Evolutionary conservation across 257 asterid genomes (phyloP), one percentile per base, ranked within the genome.

Genomic region (Solanum sejunctum): DNA sequence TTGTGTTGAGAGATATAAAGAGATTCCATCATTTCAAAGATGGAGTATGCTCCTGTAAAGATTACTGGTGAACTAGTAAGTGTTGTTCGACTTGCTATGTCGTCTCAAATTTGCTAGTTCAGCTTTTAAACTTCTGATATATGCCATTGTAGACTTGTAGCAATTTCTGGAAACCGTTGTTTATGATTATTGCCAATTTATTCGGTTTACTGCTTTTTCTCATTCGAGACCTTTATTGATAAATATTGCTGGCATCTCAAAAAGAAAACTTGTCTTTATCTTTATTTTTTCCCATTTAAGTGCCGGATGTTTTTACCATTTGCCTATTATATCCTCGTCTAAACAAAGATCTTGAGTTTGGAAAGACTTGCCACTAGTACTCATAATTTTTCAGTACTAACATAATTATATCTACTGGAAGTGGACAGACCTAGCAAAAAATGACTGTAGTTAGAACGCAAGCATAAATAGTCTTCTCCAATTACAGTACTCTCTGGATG

Each of bases 1-100:
- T 87, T 84, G 86, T 90, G 45, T 80, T 85, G 23, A 82, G 92
- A 83, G 92, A 90, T 87, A 71, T 63, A 63, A 90, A 90, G 87
- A 86, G 91, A 60, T 90, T 90, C 80, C 92, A 90, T 75, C 92
- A 82, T 85, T 88, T 90, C 60, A 88, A 86, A 80, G 85, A 87
- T 64, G 92, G 92, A 69, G 78, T 64, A 49, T 87, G 92, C 61
- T 87, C 91, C 32, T 90, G 91, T 82, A 86, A 82, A 78, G 91
- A 90, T 85, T 90, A 88, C 80, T 88, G 91, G 91, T 90, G 82
- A 86, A 41, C 16, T 73, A 80, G 87, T 84, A 84, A 67, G 89
- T 73, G 49, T 28, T 57, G 18, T 36, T 16, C 15, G 36, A 9
- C 28, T 63, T 49, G 3, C 78, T 2, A 4, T 47, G 16, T 36